phyloP scores from a whole-genome alignment of 2,329 filamentous ascomycete species.

The Fusarium napiforme region DNA sequence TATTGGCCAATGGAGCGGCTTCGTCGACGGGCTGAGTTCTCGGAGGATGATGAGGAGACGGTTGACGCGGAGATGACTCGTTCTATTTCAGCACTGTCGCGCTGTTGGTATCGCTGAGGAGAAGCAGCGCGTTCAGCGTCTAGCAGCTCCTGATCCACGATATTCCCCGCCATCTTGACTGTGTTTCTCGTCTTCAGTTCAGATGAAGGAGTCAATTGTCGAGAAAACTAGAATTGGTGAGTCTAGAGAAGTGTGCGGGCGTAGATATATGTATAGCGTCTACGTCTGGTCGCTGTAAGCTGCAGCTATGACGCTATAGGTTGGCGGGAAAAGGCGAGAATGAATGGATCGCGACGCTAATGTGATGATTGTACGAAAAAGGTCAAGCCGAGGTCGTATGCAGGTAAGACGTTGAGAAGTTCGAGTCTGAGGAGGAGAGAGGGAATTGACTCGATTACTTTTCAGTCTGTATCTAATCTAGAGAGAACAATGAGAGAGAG shows the following conservation, averaged over 20 bases:
- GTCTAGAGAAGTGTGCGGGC: slow-evolving; percentile 2
- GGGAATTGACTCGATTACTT: slow-evolving; percentile 7
- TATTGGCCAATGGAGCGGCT: slow-evolving; percentile 41
- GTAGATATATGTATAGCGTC: slow-evolving; percentile 12
- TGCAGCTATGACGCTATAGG: slow-evolving; percentile 41
- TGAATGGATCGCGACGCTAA: slow-evolving; percentile 31
- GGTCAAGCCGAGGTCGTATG: slow-evolving; percentile 19
- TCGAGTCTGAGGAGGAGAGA: slow-evolving; percentile 1
- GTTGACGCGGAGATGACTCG: slow-evolving; percentile 65
- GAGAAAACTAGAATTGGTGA: neutral
- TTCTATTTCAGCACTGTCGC: slow-evolving; percentile 66
- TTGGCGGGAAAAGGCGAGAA: slow-evolving; percentile 6
- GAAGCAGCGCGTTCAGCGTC: slow-evolving; percentile 66
- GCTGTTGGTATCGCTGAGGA: slow-evolving; percentile 52
- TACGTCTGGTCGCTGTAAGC: slow-evolving; percentile 1
- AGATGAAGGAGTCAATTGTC: neutral
- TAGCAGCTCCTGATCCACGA: slow-evolving; percentile 64
- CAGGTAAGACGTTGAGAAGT: neutral
- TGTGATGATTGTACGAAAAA: slow-evolving; percentile 5
- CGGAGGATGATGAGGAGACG: slow-evolving; percentile 61
- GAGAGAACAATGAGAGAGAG: neutral
- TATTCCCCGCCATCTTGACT: slow-evolving; percentile 57
- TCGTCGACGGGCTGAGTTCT: slow-evolving; percentile 38
- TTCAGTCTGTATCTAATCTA: neutral
- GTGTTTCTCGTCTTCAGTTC: neutral